Conservation (phyloP, 1,139 yeast species). For the Sugiyamaella pinicola region DNA sequence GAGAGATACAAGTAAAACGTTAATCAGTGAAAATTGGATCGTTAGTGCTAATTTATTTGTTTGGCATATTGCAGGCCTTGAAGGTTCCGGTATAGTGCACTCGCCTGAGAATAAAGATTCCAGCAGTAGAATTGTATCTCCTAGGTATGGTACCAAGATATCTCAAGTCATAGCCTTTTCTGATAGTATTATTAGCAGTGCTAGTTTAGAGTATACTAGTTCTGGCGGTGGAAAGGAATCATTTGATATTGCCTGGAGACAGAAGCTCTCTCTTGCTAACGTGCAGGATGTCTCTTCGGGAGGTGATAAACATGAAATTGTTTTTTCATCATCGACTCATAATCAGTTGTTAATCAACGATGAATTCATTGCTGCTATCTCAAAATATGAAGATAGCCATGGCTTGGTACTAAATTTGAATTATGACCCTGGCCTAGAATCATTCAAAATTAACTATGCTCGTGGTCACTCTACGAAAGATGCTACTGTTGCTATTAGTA, state of each 20-base stretch:
- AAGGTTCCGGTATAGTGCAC: conserved; percentile 34
- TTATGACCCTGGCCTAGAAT: not conserved
- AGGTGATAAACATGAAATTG: conserved; percentile 26
- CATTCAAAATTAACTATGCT: conserved; percentile 16
- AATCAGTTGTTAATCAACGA: conserved; percentile 23
- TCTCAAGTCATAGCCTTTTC: conserved; percentile 16
- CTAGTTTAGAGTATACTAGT: conserved; percentile 19
- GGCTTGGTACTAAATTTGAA: conserved; percentile 16
- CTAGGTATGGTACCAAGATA: conserved; percentile 9
- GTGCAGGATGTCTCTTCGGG: conserved; percentile 20
- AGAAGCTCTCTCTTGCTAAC: conserved; percentile 21
- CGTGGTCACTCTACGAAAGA: conserved; percentile 16
- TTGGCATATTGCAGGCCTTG: conserved; percentile 51
- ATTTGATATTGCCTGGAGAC: conserved; percentile 25
- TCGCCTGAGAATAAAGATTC: conserved; percentile 15
- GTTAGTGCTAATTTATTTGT: conserved; percentile 64
- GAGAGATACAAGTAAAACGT: conserved; percentile 46
- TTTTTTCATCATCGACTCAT: conserved; percentile 19
- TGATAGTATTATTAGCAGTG: conserved; percentile 11
- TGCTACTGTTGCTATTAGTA: conserved; percentile 8
- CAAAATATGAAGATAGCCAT: not conserved
- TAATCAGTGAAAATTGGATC: conserved; percentile 57
- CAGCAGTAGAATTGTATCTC: conserved; percentile 6
- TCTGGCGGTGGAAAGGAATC: conserved; percentile 8
- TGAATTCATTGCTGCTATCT: not conserved